These are phyloP conservation scores for Goffeauzyma gilvescens DNA, from an alignment of 768 basidiomycete genomes.

Conservation along the genomic window DNA sequence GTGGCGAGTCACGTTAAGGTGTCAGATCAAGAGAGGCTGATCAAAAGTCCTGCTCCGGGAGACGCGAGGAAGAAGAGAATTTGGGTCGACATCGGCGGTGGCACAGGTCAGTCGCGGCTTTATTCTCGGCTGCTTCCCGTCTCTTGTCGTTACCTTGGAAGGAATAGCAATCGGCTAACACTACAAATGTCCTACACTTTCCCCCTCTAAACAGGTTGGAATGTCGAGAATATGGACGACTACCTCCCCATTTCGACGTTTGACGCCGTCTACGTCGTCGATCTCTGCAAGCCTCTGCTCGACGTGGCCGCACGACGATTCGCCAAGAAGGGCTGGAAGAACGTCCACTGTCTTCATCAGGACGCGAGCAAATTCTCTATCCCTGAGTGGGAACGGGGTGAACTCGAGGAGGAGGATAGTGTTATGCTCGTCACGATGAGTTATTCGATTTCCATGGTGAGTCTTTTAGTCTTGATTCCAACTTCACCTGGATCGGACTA, in stretches of 20 bases:
- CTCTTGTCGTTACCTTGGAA: too few species aligned
- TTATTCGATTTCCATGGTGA: slow-evolving; percentile 36
- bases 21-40: neutral
- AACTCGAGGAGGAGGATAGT: slow-evolving; percentile 40
- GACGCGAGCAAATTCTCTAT: slow-evolving; percentile 51
- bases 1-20: slow-evolving; percentile 35
- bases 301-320: slow-evolving; percentile 54
- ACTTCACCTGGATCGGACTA: too few species aligned
- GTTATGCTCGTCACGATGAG: slow-evolving; percentile 37
- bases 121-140: neutral
- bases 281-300: slow-evolving; percentile 52
- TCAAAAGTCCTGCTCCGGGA: too few species aligned
- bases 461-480: slow-evolving; percentile 3
- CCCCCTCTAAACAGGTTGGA: slow-evolving; percentile 38
- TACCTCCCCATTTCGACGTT: slow-evolving; percentile 42
- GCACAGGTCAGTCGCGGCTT: slow-evolving; percentile 36
- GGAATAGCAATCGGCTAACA: neutral
- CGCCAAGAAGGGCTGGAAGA: slow-evolving; percentile 48
- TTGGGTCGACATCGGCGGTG: slow-evolving; percentile 65
- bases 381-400: slow-evolving; percentile 41
- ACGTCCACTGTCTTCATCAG: slow-evolving; percentile 52
- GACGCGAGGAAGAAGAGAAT: slow-evolving; percentile 40
- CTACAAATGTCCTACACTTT: neutral
- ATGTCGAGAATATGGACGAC: slow-evolving; percentile 45
- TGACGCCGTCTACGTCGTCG: slow-evolving; percentile 52